Evolutionary conservation across 139 green algal species (phyloP), one percentile per base, ranked within the genome.

Genomic region (Limnomonas spitsbergensis): DNA sequence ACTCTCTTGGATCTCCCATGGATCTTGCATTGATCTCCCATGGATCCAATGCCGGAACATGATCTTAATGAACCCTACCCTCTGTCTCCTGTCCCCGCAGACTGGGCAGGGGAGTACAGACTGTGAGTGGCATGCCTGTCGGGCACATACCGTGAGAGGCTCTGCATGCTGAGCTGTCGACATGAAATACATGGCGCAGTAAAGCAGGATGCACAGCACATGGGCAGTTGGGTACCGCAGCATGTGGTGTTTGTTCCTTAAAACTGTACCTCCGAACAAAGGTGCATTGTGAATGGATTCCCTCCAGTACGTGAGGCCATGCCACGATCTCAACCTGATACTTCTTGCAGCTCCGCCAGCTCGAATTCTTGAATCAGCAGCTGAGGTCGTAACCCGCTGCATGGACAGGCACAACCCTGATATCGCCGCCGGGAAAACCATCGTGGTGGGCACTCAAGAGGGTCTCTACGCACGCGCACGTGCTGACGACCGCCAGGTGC

Each of bases 381-480:
- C n/a, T n/a, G n/a, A n/a, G n/a, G n/a, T n/a, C n/a, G n/a, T n/a
- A n/a, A n/a, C n/a, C n/a, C n/a, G n/a, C n/a, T n/a, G n/a, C n/a
- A 66, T 61, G 29, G 2, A n/a, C 76, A 81, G 71, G 26, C 20
- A 36, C 32, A 69, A 85, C 27, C 40, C 69, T 0, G 54, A 71
- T 0, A 80, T 94, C 1, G 2, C 77, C 3, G 76, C 75, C 1
- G 90, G 90, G 0, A 34, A 54, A 0, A 90, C 87, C 0, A 86
- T 94, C n/a, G 89, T 94, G 26, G 83, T 88, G 0, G 87, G 89
- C 40, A 92, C 89, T 0, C 78, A 89, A 53, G 81, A 89, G 39
- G 87, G 88, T 1, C 76, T 92, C 31, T 82, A 84, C 69, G 85
- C 87, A 0, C 66, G 38, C 0, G 75, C 73, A 52, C n/a, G 27